Evolutionary conservation across 108 stramenopile genomes (phyloP).

Genomic region (Cyclotella kingstonii): DNA sequence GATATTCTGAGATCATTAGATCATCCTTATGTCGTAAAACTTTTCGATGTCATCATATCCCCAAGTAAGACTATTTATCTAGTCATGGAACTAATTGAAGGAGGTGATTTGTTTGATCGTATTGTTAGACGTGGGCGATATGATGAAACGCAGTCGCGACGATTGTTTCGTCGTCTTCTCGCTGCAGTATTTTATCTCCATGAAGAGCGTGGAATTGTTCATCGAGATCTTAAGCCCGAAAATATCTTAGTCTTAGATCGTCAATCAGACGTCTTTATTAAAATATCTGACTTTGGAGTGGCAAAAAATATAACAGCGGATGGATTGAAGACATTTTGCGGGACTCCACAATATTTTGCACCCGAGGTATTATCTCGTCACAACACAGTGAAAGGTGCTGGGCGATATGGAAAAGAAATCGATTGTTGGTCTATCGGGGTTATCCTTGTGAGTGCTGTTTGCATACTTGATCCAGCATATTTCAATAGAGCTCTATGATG

Average conservation of each 20-base stretch:
- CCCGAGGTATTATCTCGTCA: conserved; percentile 85
- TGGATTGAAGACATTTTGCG: conserved; percentile 88
- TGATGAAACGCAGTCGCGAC: conserved; percentile 73
- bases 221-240: conserved; percentile 93
- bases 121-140: conserved; percentile 81
- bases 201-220: conserved; percentile 64
- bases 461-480: too few species aligned
- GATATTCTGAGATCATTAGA: conserved; percentile 73
- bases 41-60: conserved; percentile 85
- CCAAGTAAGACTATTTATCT: conserved; percentile 67
- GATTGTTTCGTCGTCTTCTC: conserved; percentile 72
- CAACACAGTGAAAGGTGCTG: conserved; percentile 66
- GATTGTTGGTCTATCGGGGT: conserved; percentile 89
- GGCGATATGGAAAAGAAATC: conserved; percentile 82
- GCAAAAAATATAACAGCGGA: conserved; percentile 79
- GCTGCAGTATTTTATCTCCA: conserved; percentile 82
- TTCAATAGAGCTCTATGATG: too few species aligned
- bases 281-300: conserved; percentile 90
- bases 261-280: conserved; percentile 56
- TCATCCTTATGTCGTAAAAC: conserved; percentile 91
- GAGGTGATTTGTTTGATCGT: conserved; percentile 94
- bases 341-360: conserved; percentile 92
- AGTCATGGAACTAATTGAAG: conserved; percentile 85
- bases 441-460: conserved; percentile 55
- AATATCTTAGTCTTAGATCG: conserved; percentile 79